Percentiles rank a stretch among this genome's conserved stretches.
Conservation (phyloP, 768 basidiomycete genomes). For the Mycena filopes region DNA sequence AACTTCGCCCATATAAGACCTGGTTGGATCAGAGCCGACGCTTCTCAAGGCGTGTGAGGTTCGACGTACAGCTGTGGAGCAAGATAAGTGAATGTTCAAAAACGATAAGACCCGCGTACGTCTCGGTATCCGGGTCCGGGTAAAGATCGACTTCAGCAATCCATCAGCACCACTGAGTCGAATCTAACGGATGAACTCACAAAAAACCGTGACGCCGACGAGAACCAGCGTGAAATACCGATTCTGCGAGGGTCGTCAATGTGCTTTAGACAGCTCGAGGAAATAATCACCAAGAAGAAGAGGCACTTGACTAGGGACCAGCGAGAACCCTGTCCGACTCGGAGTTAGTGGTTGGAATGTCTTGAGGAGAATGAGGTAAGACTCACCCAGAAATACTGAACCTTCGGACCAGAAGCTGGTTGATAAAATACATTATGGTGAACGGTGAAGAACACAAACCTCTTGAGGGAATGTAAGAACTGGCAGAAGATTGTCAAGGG, state of each 20-base stretch:
- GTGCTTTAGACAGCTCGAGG: not conserved
- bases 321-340: slow-evolving; percentile 10
- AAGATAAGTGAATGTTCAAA: not conserved
- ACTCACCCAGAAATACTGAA: slow-evolving; percentile 32
- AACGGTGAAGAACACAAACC: slow-evolving; percentile 5
- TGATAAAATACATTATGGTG: not conserved
- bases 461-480: slow-evolving; percentile 30
- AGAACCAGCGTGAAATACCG: slow-evolving; percentile 31
- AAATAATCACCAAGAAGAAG: slow-evolving; percentile 26
- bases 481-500: not conserved
- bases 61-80: slow-evolving; percentile 15
- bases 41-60: not conserved
- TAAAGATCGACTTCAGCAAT: slow-evolving; percentile 27
- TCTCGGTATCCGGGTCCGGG: slow-evolving; percentile 22
- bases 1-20: slow-evolving; percentile 33
- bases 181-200: not conserved
- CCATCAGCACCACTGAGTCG: too few relatives aligned
- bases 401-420: slow-evolving; percentile 1
- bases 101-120: slow-evolving; percentile 8
- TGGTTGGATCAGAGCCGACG: not conserved
- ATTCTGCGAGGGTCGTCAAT: slow-evolving; percentile 9
- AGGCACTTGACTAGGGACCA: slow-evolving; percentile 32
- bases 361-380: not conserved
- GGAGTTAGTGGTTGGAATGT: not conserved
- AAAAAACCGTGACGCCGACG: slow-evolving; percentile 24